Percentiles rank a stretch among this genome's conserved stretches.
Evolutionary conservation across 2,329 filamentous ascomycete species (phyloP).

Genomic region (Fusarium sp.): DNA sequence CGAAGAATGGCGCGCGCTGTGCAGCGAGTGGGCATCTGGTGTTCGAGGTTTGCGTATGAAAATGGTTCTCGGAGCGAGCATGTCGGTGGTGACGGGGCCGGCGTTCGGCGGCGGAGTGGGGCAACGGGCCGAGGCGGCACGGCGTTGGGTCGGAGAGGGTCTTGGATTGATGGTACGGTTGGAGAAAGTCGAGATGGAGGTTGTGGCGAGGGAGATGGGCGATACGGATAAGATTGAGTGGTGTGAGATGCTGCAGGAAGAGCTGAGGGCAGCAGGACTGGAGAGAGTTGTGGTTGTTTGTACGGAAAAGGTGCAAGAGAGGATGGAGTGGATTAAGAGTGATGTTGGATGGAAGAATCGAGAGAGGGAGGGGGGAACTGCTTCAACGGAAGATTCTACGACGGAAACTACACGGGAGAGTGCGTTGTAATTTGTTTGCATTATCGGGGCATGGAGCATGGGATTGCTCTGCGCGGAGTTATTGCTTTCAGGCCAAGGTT

Average conservation of each 20-base stretch:
- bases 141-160: constrained; percentile 48
- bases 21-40: constrained; percentile 54
- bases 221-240: constrained; percentile 54
- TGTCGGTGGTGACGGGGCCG: constrained; percentile 43
- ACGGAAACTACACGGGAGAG: neutral
- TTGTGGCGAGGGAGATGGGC: constrained; percentile 54
- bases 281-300: constrained; percentile 43
- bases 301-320: constrained; percentile 47
- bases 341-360: constrained; percentile 39
- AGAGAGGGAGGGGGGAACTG: constrained; percentile 1
- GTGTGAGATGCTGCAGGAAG: constrained; percentile 53
- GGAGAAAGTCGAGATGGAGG: constrained; percentile 60
- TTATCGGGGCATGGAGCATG: neutral
- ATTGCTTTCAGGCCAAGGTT: neutral
- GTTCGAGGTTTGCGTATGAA: constrained; percentile 60
- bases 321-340: constrained; percentile 47
- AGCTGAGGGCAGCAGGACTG: constrained; percentile 45
- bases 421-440: neutral
- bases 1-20: constrained; percentile 57
- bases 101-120: constrained; percentile 36
- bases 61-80: constrained; percentile 52
- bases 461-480: neutral
- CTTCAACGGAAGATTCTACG: neutral
- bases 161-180: constrained; percentile 53
- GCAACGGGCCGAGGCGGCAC: constrained; percentile 37